These are phyloP conservation scores for Millerago galiae DNA, from an alignment of 805 yeast species.

Conservation along the genomic window DNA sequence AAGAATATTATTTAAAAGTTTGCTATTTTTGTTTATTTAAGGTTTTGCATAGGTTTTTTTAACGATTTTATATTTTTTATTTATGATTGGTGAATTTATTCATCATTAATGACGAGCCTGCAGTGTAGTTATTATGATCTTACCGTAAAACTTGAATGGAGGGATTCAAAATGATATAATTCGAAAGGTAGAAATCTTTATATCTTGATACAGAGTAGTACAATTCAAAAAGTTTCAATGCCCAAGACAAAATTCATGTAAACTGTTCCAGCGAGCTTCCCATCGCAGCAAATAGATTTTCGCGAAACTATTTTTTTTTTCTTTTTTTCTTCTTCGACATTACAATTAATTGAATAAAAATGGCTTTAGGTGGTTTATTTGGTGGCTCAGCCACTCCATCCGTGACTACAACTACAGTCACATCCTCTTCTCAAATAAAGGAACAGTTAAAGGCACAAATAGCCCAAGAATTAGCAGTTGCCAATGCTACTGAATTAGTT, in stretches of 20 bases:
- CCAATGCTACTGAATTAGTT: conserved; percentile 83
- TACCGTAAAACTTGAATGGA: too few species aligned
- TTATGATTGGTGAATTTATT: background rate
- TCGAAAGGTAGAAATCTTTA: too few species aligned
- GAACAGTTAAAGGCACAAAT: conserved; percentile 64
- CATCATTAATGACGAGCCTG: background rate
- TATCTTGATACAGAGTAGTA: too few species aligned
- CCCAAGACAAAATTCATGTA: too few species aligned
- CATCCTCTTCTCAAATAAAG: conserved; percentile 39
- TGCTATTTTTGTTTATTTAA: background rate
- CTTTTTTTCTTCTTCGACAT: background rate
- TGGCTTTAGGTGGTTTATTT: conserved; percentile 25
- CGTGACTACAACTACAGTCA: conserved; percentile 19
- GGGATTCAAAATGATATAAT: too few species aligned
- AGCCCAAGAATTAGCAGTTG: conserved; percentile 80
- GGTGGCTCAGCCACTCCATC: conserved; percentile 23
- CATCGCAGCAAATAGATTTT: background rate
- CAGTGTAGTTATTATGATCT: too few species aligned
- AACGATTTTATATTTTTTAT: background rate
- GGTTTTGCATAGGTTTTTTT: background rate
- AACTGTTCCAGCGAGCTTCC: too few species aligned
- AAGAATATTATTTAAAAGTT: background rate
- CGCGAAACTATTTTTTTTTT: background rate
- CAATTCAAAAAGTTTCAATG: too few species aligned
- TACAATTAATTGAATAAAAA: conserved; percentile 1